Evolutionary conservation across 805 yeast genomes (phyloP), one percentile per base, ranked within the genome.

Genomic region (Myxozyma nipponensis): DNA sequence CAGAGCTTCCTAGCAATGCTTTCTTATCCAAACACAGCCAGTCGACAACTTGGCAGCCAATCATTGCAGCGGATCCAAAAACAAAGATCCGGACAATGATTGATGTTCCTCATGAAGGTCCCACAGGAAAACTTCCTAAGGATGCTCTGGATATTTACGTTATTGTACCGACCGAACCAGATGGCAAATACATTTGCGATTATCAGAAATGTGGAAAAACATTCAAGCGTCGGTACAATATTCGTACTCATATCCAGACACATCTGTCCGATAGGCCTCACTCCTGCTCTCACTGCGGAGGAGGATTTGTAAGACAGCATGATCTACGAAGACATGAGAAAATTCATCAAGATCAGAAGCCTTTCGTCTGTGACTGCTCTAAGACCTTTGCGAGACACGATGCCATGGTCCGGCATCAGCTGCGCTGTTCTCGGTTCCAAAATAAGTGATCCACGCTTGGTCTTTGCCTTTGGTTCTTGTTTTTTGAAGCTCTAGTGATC

Each of bases 241-340:
- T 88, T 10, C 74, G 98, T 55, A 87, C 96, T 0, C 99, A 93
- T 67, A 90, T 93, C 49, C 98, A 93, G 66, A 93, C 98, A 0
- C 99, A 93, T 72, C 70, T 93, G 44, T 83, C 91, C 65, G 98
- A 95, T 66, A 74, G 97, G 56, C 99, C 99, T 1, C 91, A 87
- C 68, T 72, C 76, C 0, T 93, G 99, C 70, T 74, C 72, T 36
- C 59, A 55, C 39, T 93, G 99, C 68, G 77, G 79, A 3, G 86
- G 90, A 60, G 78, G 86, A 35, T 93, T 93, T 71, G 99, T 93
- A 22, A 77, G 99, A 56, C 96, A 91, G 56, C 98, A 93, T 65
- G 99, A 93, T 69, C 73, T 93, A 60, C 79, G 87, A 53, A 78
- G 99, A 54, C 99, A 93, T 64, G 82, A 80, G 58, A 87, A 86